Evolutionary conservation across 129 eudicot genomes (phyloP).

Genomic region (Flaveria brownii): DNA sequence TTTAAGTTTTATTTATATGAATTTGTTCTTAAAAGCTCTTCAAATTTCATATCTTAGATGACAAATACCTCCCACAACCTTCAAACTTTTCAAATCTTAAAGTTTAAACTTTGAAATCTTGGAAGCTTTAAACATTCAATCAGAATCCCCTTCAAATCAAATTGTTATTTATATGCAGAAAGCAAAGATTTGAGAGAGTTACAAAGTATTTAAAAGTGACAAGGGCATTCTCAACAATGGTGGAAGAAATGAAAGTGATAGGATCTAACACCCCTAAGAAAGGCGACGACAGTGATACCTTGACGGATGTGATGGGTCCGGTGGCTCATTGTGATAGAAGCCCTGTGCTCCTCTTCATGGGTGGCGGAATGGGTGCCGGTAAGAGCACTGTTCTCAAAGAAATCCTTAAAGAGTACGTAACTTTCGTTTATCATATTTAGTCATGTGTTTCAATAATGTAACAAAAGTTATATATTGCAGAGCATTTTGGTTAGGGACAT

Average conservation of each 20-base stretch:
- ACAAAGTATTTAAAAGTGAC: slow-evolving; percentile 58
- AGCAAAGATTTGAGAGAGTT: slow-evolving; percentile 74
- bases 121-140: too few relatives aligned
- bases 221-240: slow-evolving; percentile 65
- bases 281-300: slow-evolving; percentile 14
- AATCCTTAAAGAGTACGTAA: slow-evolving; percentile 72
- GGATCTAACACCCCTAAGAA: slow-evolving; percentile 34
- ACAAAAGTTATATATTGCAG: slow-evolving; percentile 36
- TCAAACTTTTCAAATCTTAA: too few relatives aligned
- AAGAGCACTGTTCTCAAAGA: slow-evolving; percentile 98
- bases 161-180: slow-evolving; percentile 42
- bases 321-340: slow-evolving; percentile 64
- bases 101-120: too few relatives aligned
- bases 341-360: slow-evolving; percentile 95
- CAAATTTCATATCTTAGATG: too few relatives aligned
- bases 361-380: slow-evolving; percentile 99
- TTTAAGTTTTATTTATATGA: too few relatives aligned
- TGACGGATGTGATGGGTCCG: slow-evolving; percentile 62
- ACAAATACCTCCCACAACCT: too few relatives aligned
- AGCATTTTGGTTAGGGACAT: slow-evolving; percentile 81
- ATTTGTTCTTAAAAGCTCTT: too few relatives aligned
- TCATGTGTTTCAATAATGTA: neutral
- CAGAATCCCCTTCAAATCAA: too few relatives aligned
- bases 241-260: slow-evolving; percentile 76
- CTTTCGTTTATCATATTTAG: neutral